Evolutionary conservation across 1,139 yeast species (phyloP), one percentile per base, ranked within the genome.

Genomic region (Geotrichum siamense): DNA sequence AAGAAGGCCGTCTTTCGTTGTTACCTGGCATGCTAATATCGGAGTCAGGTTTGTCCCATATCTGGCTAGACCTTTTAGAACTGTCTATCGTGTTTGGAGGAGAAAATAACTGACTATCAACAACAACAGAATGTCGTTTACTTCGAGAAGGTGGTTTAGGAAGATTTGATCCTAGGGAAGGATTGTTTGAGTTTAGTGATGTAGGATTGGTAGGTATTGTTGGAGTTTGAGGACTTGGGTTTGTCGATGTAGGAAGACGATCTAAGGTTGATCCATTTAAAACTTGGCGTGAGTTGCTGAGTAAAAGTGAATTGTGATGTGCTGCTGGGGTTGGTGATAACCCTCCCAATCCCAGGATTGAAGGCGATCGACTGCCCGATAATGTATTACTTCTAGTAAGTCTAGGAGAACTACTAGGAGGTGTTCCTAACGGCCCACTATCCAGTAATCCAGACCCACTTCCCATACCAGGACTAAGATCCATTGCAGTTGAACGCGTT

Each of bases 141-240:
- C 21, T 30, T 30, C 21, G 15, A 4, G 34, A 5, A 13, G 34
- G 34, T 16, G 34, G 34, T 30, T 30, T 30, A 16, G 34, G 34
- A 4, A 30, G 34, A 16, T n/a, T 21, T 12, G 21, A 4, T 12
- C 19, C 8, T n/a, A 30, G 17, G 5, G 34, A n/a, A n/a, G 16
- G 17, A 16, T 16, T 12, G 34, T 16, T 4, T 19, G 34, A 5
- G 21, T 21, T 16, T 16, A 21, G n/a, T n/a, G n/a, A n/a, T n/a
- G n/a, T 5, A 21, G 15, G 5, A 16, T 21, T 5, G 5, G n/a
- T n/a, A 10, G 34, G 16, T 16, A 16, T 16, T 12, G 34, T 16
- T 4, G 34, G 34, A 5, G 21, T 21, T 16, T 16, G 34, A n/a
- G n/a, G n/a, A n/a, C n/a, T n/a, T 5, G 34, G 15, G 5, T 30